These are phyloP conservation scores for Perilla frutescens DNA, from an alignment of 257 asterid genomes.

Conservation along the genomic window DNA sequence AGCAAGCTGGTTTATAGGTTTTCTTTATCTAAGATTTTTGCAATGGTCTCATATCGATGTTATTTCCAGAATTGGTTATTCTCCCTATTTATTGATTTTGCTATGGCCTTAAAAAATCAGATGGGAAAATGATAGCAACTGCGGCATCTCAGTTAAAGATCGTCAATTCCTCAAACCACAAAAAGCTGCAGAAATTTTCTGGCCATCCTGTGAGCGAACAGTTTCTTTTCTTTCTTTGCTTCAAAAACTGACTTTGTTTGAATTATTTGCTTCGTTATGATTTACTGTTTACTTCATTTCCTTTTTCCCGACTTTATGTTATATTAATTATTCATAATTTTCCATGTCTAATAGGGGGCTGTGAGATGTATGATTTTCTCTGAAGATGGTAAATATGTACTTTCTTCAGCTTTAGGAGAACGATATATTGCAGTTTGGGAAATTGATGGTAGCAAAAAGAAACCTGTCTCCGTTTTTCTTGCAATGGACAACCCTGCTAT, in stretches of 20 bases:
- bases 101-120: constrained; percentile 43
- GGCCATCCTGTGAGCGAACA: constrained; percentile 89
- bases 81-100: constrained; percentile 25
- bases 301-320: neutral
- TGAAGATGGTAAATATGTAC: constrained; percentile 75
- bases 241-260: neutral
- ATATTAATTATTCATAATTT: constrained; percentile 6
- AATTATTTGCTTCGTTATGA: constrained; percentile 7
- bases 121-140: constrained; percentile 80
- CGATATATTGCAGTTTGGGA: constrained; percentile 83
- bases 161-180: constrained; percentile 60
- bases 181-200: constrained; percentile 84
- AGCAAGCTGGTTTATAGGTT: neutral
- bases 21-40: neutral
- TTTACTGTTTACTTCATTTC: neutral
- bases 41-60: neutral
- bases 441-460: constrained; percentile 70
- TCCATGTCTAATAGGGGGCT: constrained; percentile 58
- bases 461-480: constrained; percentile 65
- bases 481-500: constrained; percentile 95
- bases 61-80: neutral
- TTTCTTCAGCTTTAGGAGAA: constrained; percentile 83
- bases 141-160: constrained; percentile 83
- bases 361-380: constrained; percentile 85
- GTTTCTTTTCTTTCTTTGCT: constrained; percentile 31